These are phyloP conservation scores for Coffea eugenioides DNA, from an alignment of 257 asterid species.

Conservation along the genomic window DNA sequence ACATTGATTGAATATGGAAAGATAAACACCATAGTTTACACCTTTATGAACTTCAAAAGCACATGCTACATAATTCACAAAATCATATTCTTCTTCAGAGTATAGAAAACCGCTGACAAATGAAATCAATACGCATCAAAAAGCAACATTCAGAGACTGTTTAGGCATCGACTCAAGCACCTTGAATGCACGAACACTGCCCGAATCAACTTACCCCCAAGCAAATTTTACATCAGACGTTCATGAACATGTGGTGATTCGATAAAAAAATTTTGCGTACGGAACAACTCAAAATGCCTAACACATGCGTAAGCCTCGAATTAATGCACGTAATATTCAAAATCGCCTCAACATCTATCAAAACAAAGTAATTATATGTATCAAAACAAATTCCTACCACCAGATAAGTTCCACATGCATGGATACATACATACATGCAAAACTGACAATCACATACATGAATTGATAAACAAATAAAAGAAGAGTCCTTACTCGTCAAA, in stretches of 20 bases:
- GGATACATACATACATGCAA: conserved; percentile 2
- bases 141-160: conserved; percentile 3
- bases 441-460: background rate
- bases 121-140: background rate
- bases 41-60: conserved; percentile 5
- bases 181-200: conserved; percentile 4
- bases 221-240: background rate
- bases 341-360: background rate
- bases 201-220: background rate
- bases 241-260: background rate
- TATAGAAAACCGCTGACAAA: conserved; percentile 6
- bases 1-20: background rate
- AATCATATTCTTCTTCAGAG: conserved; percentile 7
- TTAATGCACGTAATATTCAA: background rate
- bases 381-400: no score
- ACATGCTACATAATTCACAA: conserved; percentile 13
- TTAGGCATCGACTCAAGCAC: conserved; percentile 20
- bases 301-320: background rate
- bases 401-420: conserved; percentile 23
- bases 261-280: background rate
- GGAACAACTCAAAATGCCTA: background rate
- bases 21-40: background rate
- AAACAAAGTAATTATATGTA: background rate
- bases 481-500: conserved; percentile 34
- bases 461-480: background rate